phyloP scores from a whole-genome alignment of 306 rosid genomes.

The Potentilla sterilis region DNA sequence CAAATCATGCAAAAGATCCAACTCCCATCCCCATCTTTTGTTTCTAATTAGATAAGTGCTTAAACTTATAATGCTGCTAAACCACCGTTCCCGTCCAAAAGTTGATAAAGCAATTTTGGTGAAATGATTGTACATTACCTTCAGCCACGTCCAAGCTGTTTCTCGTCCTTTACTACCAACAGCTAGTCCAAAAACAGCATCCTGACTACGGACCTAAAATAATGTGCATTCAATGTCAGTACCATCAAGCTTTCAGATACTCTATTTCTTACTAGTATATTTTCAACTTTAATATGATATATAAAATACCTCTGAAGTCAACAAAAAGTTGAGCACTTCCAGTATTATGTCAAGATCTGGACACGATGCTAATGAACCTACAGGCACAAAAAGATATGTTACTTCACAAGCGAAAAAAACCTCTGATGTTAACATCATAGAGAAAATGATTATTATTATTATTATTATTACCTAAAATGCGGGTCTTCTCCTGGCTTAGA shows the following conservation, averaged over 20 bases:
- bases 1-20: background rate
- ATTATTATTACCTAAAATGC: conserved; percentile 48
- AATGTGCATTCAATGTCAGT: conserved; percentile 1
- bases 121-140: conserved; percentile 42
- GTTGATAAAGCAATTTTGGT: background rate
- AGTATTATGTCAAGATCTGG: conserved; percentile 43
- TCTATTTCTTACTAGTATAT: background rate
- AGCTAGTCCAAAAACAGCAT: conserved; percentile 66
- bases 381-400: conserved; percentile 6
- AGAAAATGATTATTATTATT: conserved; percentile 23
- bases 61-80: background rate
- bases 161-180: conserved; percentile 68
- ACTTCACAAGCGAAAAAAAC: conserved; percentile 1
- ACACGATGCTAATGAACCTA: conserved; percentile 42
- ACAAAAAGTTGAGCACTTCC: conserved; percentile 48
- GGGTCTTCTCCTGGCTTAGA: conserved; percentile 85
- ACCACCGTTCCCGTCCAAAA: background rate
- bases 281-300: conserved; percentile 1
- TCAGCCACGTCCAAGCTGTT: conserved; percentile 81
- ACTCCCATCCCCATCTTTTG: background rate
- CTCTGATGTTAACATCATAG: background rate
- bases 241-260: conserved; percentile 28
- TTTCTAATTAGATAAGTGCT: background rate
- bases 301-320: conserved; percentile 37
- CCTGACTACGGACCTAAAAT: conserved; percentile 87